These are phyloP conservation scores for Epichloe gansuensis DNA, from an alignment of 2,329 filamentous ascomycete species.

Conservation along the genomic window DNA sequence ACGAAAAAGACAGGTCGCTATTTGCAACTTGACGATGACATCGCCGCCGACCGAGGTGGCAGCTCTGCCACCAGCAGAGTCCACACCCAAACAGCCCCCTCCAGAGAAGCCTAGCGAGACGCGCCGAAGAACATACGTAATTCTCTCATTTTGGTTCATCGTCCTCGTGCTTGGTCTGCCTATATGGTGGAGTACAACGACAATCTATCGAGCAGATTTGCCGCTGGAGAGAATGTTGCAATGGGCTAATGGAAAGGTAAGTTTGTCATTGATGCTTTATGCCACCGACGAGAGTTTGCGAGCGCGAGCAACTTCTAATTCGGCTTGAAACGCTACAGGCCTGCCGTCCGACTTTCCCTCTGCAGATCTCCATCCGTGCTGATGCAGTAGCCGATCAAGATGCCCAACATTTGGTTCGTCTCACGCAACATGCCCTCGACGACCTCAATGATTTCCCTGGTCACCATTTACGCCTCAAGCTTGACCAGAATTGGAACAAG, in stretches of 20 bases:
- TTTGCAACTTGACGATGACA: constrained; percentile 4
- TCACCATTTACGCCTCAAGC: constrained; percentile 56
- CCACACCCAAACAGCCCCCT: constrained; percentile 41
- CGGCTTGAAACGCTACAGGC: constrained; percentile 40
- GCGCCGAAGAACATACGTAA: constrained; percentile 58
- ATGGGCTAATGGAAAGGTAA: constrained; percentile 83
- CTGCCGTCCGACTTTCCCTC: constrained; percentile 77
- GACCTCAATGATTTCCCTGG: constrained; percentile 76
- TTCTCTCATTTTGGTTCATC: constrained; percentile 84
- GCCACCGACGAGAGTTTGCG: not conserved
- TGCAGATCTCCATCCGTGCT: constrained; percentile 68
- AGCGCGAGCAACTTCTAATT: not conserved
- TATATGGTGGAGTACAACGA: constrained; percentile 92
- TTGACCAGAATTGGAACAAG: constrained; percentile 15
- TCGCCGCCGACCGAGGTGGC: constrained; percentile 7
- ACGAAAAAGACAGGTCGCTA: not conserved
- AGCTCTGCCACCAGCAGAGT: constrained; percentile 5
- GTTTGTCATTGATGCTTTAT: constrained; percentile 7
- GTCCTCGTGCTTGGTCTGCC: constrained; percentile 75
- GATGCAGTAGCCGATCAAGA: constrained; percentile 53
- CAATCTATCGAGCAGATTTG: constrained; percentile 76
- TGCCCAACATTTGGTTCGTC: constrained; percentile 58
- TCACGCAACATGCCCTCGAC: constrained; percentile 79
- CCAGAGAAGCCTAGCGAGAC: constrained; percentile 62
- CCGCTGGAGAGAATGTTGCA: constrained; percentile 75